phyloP scores from a whole-genome alignment of 768 basidiomycete genomes.

The Suillus variegatus region DNA sequence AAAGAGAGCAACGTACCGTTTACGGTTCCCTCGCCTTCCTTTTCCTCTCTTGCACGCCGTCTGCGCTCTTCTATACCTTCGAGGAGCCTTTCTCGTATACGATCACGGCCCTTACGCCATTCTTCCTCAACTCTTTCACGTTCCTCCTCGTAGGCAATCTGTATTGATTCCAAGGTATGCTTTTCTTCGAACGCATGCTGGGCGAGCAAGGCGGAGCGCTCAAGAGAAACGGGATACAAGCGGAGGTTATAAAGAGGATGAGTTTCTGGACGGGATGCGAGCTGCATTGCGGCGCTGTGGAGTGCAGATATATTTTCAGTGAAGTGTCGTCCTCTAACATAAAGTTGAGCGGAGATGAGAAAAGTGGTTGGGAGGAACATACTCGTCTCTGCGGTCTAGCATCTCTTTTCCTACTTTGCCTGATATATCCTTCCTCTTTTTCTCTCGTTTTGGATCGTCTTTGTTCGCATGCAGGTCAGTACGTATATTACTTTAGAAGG shows the following conservation, averaged over 20 bases:
- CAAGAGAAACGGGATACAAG: slow-evolving; percentile 70
- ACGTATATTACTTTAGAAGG: slow-evolving; percentile 24
- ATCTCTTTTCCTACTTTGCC: slow-evolving; percentile 74
- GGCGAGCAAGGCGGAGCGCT: slow-evolving; percentile 73
- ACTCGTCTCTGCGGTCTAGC: slow-evolving; percentile 78
- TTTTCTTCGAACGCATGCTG: slow-evolving; percentile 69
- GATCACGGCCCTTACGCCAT: slow-evolving; percentile 72
- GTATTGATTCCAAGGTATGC: slow-evolving; percentile 63
- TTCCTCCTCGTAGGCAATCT: slow-evolving; percentile 77
- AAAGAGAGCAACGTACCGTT: slow-evolving; percentile 47
- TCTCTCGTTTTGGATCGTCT: slow-evolving; percentile 60
- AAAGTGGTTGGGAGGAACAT: slow-evolving; percentile 27
- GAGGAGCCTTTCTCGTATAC: slow-evolving; percentile 73
- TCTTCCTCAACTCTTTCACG: slow-evolving; percentile 80
- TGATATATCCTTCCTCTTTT: slow-evolving; percentile 67
- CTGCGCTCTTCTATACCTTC: slow-evolving; percentile 86
- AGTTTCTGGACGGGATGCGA: slow-evolving; percentile 69
- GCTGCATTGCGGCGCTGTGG: slow-evolving; percentile 58
- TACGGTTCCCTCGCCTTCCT: slow-evolving; percentile 82
- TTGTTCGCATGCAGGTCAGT: not conserved
- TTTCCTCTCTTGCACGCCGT: slow-evolving; percentile 80
- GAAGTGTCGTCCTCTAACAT: slow-evolving; percentile 56
- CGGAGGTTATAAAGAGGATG: slow-evolving; percentile 68
- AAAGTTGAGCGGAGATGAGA: slow-evolving; percentile 12
- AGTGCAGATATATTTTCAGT: slow-evolving; percentile 62